These are phyloP conservation scores for Mucor ambiguus DNA, from an alignment of 371 early-diverging fungal species.

Conservation along the genomic window DNA sequence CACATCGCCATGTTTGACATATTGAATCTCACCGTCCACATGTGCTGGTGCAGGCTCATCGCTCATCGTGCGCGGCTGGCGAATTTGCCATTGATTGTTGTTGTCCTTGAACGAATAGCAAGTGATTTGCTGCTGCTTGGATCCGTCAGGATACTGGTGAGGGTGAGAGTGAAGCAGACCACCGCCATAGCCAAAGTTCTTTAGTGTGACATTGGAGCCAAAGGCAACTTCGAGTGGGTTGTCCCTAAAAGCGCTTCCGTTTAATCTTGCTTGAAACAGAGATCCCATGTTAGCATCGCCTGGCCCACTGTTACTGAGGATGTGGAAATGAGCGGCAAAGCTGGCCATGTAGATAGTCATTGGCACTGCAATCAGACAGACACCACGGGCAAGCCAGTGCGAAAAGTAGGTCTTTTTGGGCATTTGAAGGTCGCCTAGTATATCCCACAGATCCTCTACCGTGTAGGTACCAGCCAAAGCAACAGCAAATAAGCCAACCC, in stretches of 20 bases:
- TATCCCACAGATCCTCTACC: conserved; percentile 91
- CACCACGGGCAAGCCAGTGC: conserved; percentile 80
- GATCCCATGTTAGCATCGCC: conserved; percentile 98
- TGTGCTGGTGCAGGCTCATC: neutral
- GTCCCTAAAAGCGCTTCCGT: conserved; percentile 76
- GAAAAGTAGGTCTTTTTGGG: conserved; percentile 67
- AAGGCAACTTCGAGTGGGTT: conserved; percentile 91
- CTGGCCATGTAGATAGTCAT: conserved; percentile 82
- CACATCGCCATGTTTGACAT: conserved; percentile 76
- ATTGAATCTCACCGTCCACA: conserved; percentile 29
- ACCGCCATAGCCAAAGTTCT: conserved; percentile 84
- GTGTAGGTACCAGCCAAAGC: conserved; percentile 96
- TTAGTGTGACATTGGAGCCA: conserved; percentile 92
- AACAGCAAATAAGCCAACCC: conserved; percentile 98
- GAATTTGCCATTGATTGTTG: conserved; percentile 95
- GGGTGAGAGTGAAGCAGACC: conserved; percentile 98
- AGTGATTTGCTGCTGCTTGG: conserved; percentile 51
- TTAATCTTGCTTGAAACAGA: conserved; percentile 92
- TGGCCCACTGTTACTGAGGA: conserved; percentile 84
- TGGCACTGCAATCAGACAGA: conserved; percentile 88
- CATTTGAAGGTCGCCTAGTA: conserved; percentile 81
- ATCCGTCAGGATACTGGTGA: conserved; percentile 83
- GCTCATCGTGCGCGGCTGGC: conserved; percentile 23
- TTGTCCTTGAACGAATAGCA: conserved; percentile 92
- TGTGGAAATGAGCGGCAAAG: conserved; percentile 92